A percentile compares a stretch with the other conserved stretches of the same genome.
Evolutionary conservation across 2,329 filamentous ascomycete genomes (phyloP).

Genomic region (Fonsecaea multimorphosa): DNA sequence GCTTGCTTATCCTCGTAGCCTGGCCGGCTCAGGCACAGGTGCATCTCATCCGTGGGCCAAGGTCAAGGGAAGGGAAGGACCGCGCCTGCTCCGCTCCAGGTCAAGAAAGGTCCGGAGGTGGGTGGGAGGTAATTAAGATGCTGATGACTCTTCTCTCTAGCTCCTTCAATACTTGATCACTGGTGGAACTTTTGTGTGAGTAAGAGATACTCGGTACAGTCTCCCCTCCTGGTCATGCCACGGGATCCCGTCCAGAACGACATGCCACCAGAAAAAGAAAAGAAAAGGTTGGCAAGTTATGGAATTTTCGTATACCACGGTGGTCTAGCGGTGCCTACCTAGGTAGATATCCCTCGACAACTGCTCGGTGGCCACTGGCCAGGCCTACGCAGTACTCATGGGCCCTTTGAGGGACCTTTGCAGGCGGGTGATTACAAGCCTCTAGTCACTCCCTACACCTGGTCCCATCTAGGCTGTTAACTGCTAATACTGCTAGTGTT

Average conservation of each 20-base stretch:
- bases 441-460: too few relatives aligned
- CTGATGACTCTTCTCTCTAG: background rate
- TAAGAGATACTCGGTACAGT: too few relatives aligned
- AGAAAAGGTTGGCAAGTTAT: background rate
- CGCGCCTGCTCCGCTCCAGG: background rate
- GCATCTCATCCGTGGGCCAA: too few relatives aligned
- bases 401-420: background rate
- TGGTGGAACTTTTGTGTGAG: background rate
- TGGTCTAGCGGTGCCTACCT: too few relatives aligned
- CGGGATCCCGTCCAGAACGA: background rate
- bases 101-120: background rate
- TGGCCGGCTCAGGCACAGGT: background rate
- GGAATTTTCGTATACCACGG: background rate
- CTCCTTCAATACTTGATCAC: background rate
- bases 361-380: too few relatives aligned
- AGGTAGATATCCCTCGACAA: too few relatives aligned
- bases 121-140: too few relatives aligned
- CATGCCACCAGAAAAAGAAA: background rate
- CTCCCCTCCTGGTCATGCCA: too few relatives aligned
- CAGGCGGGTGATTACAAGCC: background rate
- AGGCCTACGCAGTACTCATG: background rate
- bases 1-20: background rate
- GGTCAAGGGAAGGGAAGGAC: background rate
- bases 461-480: background rate
- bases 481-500: background rate